Evolutionary conservation across 2,329 filamentous ascomycete species (phyloP).

Genomic region (Cladosporium phlei): DNA sequence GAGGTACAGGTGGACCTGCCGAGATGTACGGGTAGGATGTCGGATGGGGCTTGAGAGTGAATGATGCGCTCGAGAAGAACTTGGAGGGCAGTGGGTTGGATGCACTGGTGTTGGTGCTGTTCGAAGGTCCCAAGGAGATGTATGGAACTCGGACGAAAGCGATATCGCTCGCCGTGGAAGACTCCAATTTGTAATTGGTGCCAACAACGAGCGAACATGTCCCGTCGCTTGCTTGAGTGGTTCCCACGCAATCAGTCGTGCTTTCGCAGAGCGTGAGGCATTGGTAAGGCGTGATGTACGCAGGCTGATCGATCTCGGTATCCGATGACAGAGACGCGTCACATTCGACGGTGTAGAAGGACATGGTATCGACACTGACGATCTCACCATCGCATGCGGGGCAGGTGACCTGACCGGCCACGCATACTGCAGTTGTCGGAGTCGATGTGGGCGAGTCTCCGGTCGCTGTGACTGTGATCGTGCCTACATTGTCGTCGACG

Average conservation of each 20-base stretch:
- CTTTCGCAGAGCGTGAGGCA: neutral
- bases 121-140: neutral
- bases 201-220: neutral
- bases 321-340: neutral
- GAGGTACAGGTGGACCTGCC: no score
- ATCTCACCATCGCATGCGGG: conserved; percentile 2
- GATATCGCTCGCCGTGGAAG: neutral
- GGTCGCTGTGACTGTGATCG: no score
- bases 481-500: no score
- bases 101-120: neutral
- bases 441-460: neutral
- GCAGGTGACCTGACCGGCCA: neutral
- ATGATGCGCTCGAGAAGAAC: neutral
- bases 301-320: neutral
- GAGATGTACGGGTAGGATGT: no score
- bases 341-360: neutral
- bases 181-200: neutral
- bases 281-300: neutral
- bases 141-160: neutral
- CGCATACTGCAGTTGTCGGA: neutral
- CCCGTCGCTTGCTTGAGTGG: neutral
- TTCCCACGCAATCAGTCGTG: neutral
- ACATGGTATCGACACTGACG: neutral
- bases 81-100: neutral
- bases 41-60: no score